phyloP scores from a whole-genome alignment of 345 rosid species.

The Odontarrhena argentea region DNA sequence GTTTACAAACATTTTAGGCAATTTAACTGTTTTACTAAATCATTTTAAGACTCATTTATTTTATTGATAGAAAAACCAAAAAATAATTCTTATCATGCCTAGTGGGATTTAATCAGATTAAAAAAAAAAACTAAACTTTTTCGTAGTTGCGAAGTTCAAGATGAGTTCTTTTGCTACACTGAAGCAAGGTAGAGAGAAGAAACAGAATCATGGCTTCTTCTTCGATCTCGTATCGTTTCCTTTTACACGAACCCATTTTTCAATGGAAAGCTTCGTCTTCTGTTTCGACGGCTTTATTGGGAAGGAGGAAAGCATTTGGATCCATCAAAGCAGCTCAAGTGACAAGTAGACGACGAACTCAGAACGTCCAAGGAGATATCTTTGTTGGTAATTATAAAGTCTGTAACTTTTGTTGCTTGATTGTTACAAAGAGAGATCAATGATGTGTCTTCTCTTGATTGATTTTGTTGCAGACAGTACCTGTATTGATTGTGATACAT shows the following conservation, averaged over 20 bases:
- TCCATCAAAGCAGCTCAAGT: conserved; percentile 43
- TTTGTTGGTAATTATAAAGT: conserved; percentile 50
- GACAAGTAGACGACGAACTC: conserved; percentile 40
- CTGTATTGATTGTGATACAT: conserved; percentile 74
- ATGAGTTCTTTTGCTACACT: too few relatives aligned
- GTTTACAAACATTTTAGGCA: too few relatives aligned
- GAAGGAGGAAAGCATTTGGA: conserved; percentile 33
- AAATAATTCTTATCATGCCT: too few relatives aligned
- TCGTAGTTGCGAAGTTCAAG: too few relatives aligned
- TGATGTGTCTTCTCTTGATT: conserved; percentile 9
- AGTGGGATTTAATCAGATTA: too few relatives aligned
- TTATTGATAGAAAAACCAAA: too few relatives aligned
- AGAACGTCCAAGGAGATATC: conserved; percentile 60
- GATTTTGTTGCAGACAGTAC: conserved; percentile 47
- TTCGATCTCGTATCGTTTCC: conserved; percentile 3
- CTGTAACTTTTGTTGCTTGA: neutral
- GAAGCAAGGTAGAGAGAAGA: conserved; percentile 10
- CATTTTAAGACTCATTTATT: too few relatives aligned
- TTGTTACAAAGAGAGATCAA: conserved; percentile 12
- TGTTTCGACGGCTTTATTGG: neutral
- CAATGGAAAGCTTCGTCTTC: conserved; percentile 5
- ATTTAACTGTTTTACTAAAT: too few relatives aligned
- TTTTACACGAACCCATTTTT: conserved; percentile 11
- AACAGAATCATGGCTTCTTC: conserved; percentile 29
- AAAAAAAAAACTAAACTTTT: too few relatives aligned